phyloP scores from a whole-genome alignment of 163 green algal genomes.

The Smithsoniella earleae region DNA sequence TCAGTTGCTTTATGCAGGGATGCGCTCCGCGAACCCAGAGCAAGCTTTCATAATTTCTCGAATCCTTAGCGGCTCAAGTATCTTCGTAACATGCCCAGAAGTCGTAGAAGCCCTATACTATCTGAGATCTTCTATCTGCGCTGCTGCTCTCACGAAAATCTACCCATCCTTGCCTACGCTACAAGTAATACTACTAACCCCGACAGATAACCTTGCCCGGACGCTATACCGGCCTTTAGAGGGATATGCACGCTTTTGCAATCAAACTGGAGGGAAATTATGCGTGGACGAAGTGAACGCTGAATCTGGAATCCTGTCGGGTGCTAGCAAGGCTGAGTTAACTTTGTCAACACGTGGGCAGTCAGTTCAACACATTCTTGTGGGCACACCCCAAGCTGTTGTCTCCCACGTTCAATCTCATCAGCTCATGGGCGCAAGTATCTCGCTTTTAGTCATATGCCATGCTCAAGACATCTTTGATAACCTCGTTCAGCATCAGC shows the following conservation, averaged over 20 bases:
- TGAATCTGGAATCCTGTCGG: background rate
- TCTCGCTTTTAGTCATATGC: too few species aligned
- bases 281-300: background rate
- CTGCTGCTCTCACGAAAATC: background rate
- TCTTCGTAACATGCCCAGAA: slow-evolving; percentile 9
- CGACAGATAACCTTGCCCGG: slow-evolving; percentile 20
- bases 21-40: slow-evolving; percentile 1
- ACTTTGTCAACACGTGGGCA: background rate
- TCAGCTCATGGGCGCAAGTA: too few species aligned
- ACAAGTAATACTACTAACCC: slow-evolving; percentile 15
- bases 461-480: slow-evolving; percentile 20
- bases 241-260: background rate
- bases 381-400: slow-evolving; percentile 1
- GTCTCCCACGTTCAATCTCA: background rate
- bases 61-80: background rate
- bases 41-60: slow-evolving; percentile 4
- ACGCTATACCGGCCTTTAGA: slow-evolving; percentile 13
- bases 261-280: background rate
- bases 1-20: too few species aligned
- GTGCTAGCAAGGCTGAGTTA: background rate
- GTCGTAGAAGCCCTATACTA: slow-evolving; percentile 3
- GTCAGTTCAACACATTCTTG: background rate
- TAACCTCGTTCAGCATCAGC: background rate
- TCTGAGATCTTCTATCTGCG: slow-evolving; percentile 19
- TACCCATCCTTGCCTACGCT: background rate